Evolutionary conservation across 2,329 filamentous ascomycete species (phyloP).

Genomic region (Paracoccidioides lutzii): DNA sequence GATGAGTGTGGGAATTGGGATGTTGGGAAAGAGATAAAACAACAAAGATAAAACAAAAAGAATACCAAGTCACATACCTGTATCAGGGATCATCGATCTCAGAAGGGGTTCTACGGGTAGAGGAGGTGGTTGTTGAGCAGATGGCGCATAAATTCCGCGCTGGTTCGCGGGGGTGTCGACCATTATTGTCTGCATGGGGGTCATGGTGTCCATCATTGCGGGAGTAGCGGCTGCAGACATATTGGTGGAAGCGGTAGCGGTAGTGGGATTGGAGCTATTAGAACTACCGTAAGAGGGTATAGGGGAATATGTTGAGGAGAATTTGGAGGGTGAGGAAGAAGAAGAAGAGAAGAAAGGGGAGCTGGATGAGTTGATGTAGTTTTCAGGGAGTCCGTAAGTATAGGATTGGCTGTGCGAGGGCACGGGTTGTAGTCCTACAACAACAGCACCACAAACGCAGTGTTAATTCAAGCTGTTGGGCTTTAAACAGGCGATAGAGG

Average conservation of each 20-base stretch:
- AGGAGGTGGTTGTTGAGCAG: constrained; percentile 17
- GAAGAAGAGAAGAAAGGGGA: not conserved
- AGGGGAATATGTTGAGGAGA: not conserved
- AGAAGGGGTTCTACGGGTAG: constrained; percentile 26
- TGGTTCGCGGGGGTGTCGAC: constrained; percentile 33
- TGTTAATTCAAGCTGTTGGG: not conserved
- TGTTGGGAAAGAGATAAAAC: not conserved
- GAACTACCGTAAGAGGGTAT: not conserved
- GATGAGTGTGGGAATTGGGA: too few relatives aligned
- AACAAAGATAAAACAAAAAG: not conserved
- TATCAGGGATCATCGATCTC: constrained; percentile 14
- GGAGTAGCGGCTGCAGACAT: not conserved
- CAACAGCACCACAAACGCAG: not conserved
- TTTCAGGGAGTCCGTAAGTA: not conserved
- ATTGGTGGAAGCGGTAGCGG: constrained; percentile 8
- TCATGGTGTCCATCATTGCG: not conserved
- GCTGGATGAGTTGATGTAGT: not conserved
- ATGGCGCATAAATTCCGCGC: constrained; percentile 26
- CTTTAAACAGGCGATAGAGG: not conserved
- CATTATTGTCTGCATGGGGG: constrained; percentile 12
- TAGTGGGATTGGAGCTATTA: constrained; percentile 1
- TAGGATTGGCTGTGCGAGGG: not conserved
- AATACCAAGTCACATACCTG: not conserved
- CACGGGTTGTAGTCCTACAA: constrained; percentile 2
- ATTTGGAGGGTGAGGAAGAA: not conserved